Percentiles rank a stretch among this genome's conserved stretches.
phyloP scores from a whole-genome alignment of 129 eudicot species.

The Artemisia tridentata region DNA sequence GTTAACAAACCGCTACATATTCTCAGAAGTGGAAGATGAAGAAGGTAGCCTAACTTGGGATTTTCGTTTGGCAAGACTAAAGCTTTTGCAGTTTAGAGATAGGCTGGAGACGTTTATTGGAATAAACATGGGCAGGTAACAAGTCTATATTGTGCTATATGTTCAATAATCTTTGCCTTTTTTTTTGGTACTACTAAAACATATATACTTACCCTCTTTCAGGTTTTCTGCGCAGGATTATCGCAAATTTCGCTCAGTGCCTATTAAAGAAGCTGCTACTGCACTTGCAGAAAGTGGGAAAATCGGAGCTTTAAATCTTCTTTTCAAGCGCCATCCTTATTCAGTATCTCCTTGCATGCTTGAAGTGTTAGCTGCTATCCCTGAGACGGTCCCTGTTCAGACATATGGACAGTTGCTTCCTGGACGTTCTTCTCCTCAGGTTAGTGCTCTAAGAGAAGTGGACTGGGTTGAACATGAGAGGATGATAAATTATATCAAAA shows the following conservation, averaged over 20 bases:
- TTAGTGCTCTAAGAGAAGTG: conserved; percentile 60
- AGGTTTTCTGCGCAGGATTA: conserved; percentile 90
- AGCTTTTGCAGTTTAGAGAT: conserved; percentile 76
- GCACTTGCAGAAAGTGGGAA: conserved; percentile 89
- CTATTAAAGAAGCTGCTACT: conserved; percentile 77
- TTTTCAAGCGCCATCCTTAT: conserved; percentile 87
- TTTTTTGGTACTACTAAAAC: conserved; percentile 33
- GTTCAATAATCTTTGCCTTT: conserved; percentile 14
- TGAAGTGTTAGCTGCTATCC: conserved; percentile 87
- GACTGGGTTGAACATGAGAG: conserved; percentile 95
- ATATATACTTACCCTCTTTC: conserved; percentile 56
- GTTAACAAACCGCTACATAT: conserved; percentile 59
- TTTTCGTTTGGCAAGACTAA: conserved; percentile 78
- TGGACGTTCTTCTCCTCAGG: conserved; percentile 60
- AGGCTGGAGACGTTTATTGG: conserved; percentile 93
- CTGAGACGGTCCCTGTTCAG: conserved; percentile 90
- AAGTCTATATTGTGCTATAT: background rate
- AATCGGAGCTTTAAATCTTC: conserved; percentile 93
- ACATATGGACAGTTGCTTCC: conserved; percentile 91
- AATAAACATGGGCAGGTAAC: conserved; percentile 96
- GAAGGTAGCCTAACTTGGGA: conserved; percentile 51
- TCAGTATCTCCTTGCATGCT: conserved; percentile 71
- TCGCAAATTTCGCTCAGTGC: conserved; percentile 61
- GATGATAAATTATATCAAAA: conserved; percentile 46
- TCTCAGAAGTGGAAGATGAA: conserved; percentile 49